phyloP scores from a whole-genome alignment of 805 yeast species.

The Candida anglica region DNA sequence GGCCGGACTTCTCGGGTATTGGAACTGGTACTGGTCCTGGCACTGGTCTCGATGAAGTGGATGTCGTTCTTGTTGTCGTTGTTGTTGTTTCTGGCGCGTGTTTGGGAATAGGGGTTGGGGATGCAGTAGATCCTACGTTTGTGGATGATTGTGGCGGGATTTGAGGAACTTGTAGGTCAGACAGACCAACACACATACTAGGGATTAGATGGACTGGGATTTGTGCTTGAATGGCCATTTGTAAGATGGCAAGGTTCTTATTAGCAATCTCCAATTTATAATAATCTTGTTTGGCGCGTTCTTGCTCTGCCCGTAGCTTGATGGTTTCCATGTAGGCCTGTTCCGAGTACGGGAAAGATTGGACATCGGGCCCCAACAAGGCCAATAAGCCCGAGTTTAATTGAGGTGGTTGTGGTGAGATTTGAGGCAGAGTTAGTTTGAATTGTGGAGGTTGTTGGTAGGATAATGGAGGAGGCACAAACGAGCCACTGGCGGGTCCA shows the following conservation, averaged over 20 bases:
- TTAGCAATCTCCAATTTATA: slow-evolving; percentile 62
- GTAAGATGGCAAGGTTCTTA: slow-evolving; percentile 58
- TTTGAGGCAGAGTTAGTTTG: slow-evolving; percentile 1
- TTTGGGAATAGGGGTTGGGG: slow-evolving; percentile 7
- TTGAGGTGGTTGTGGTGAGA: slow-evolving; percentile 6
- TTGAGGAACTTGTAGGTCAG: too few relatives aligned
- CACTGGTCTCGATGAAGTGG: neutral
- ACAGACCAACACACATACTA: slow-evolving; percentile 47
- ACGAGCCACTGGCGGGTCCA: neutral
- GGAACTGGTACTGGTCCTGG: neutral
- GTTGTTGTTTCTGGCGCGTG: slow-evolving; percentile 9
- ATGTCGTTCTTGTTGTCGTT: slow-evolving; percentile 4
- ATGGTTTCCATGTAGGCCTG: slow-evolving; percentile 56
- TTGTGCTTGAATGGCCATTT: slow-evolving; percentile 54
- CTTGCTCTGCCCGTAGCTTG: slow-evolving; percentile 65
- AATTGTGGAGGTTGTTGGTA: neutral
- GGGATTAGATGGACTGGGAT: slow-evolving; percentile 67
- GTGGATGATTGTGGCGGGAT: slow-evolving; percentile 5
- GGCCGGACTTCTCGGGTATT: neutral
- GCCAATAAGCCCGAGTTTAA: slow-evolving; percentile 13
- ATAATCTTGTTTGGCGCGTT: slow-evolving; percentile 76
- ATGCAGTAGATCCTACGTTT: slow-evolving; percentile 4
- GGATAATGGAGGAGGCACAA: neutral
- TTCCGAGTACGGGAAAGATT: slow-evolving; percentile 55
- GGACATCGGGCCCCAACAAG: slow-evolving; percentile 51